phyloP scores from a whole-genome alignment of 2,329 filamentous ascomycete species.

The Didymellaceae sp. region DNA sequence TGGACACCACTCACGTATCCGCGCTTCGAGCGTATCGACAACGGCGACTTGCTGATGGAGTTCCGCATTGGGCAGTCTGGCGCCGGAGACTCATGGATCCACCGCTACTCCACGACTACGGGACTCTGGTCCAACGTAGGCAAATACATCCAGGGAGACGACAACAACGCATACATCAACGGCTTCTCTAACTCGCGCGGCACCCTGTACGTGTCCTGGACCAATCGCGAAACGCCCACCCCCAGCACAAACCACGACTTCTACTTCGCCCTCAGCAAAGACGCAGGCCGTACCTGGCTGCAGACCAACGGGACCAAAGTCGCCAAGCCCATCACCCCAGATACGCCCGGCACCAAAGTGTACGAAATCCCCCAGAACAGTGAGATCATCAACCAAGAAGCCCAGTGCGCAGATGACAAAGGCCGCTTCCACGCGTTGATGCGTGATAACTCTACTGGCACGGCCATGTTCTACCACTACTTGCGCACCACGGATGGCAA shows the following conservation, averaged over 20 bases:
- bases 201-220: constrained; percentile 57
- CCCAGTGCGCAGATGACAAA: constrained; percentile 54
- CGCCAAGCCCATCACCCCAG: constrained; percentile 52
- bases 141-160: constrained; percentile 53
- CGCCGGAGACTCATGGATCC: constrained; percentile 58
- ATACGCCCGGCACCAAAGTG: constrained; percentile 52
- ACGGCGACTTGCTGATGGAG: constrained; percentile 54
- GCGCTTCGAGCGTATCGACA: constrained; percentile 53
- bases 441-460: constrained; percentile 49
- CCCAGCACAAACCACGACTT: constrained; percentile 59
- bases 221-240: constrained; percentile 57
- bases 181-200: constrained; percentile 50
- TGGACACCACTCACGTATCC: constrained; percentile 57
- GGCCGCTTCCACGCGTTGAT: constrained; percentile 60
- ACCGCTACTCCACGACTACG: constrained; percentile 50
- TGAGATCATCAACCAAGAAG: constrained; percentile 60
- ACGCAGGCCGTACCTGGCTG: constrained; percentile 54
- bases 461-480: constrained; percentile 43
- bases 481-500: constrained; percentile 35
- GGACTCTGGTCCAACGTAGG: constrained; percentile 51
- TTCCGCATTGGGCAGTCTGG: constrained; percentile 61
- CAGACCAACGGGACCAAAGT: constrained; percentile 49
- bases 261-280: constrained; percentile 58
- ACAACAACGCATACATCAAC: constrained; percentile 61
- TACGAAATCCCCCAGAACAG: constrained; percentile 55